Evolutionary conservation across 139 green algal genomes (phyloP).

Genomic region (Tetratostichococcus sp.): DNA sequence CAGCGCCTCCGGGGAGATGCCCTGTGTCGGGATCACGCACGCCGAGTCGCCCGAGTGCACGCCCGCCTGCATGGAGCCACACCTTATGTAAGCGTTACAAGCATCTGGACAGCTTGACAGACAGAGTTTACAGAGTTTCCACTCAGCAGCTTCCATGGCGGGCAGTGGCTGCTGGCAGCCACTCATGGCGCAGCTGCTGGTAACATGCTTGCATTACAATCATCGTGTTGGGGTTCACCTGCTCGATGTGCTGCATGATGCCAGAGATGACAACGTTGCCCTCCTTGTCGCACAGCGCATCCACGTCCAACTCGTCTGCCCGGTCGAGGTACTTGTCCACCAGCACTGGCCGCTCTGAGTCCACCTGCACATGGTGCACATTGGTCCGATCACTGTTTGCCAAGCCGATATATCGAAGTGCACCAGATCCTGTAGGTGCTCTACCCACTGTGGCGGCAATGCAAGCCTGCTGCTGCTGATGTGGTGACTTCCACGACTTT

Average conservation of each 20-base stretch:
- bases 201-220: not conserved
- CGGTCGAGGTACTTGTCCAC: slow-evolving; percentile 95
- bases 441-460: too few species aligned
- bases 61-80: slow-evolving; percentile 55
- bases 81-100: not conserved
- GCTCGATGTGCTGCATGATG: slow-evolving; percentile 99
- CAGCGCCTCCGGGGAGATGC: slow-evolving; percentile 71
- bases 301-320: slow-evolving; percentile 96
- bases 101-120: too few species aligned
- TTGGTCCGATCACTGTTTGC: too few species aligned
- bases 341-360: slow-evolving; percentile 90
- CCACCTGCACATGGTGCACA: slow-evolving; percentile 66
- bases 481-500: too few species aligned
- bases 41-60: slow-evolving; percentile 97
- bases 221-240: slow-evolving; percentile 18
- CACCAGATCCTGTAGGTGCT: too few species aligned
- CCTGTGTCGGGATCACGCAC: slow-evolving; percentile 92
- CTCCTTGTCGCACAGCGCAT: slow-evolving; percentile 83
- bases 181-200: too few species aligned
- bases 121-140: too few species aligned
- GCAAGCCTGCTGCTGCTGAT: too few species aligned
- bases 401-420: too few species aligned
- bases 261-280: slow-evolving; percentile 95
- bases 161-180: too few species aligned
- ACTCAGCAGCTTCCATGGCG: too few species aligned